Percentiles rank a stretch among this genome's conserved stretches.
These are phyloP conservation scores for Aspergillus ellipticus DNA, from an alignment of 495 filamentous ascomycete genomes.

Conservation along the genomic window DNA sequence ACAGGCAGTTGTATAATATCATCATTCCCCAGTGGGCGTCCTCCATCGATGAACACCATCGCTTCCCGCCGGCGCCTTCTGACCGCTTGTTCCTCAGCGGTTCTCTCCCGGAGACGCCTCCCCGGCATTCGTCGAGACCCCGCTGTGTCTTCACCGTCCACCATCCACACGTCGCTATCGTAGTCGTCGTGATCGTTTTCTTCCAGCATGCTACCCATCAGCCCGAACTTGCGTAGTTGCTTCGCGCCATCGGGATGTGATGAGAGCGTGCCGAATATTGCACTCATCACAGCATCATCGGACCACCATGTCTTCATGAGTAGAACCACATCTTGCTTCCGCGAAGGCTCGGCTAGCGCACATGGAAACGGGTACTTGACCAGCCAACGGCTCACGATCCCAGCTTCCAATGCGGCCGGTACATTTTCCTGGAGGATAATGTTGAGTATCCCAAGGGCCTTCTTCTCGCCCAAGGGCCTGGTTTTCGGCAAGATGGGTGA, in stretches of 20 bases:
- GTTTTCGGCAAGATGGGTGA: constrained; percentile 45
- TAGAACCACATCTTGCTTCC: constrained; percentile 38
- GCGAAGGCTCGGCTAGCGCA: constrained; percentile 30
- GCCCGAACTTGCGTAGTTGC: constrained; percentile 42
- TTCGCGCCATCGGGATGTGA: constrained; percentile 31
- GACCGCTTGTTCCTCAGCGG: constrained; percentile 46
- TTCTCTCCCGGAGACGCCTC: constrained; percentile 42
- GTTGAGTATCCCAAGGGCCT: constrained; percentile 37
- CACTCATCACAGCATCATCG: constrained; percentile 44
- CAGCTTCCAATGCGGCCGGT: constrained; percentile 38
- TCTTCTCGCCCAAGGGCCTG: constrained; percentile 41
- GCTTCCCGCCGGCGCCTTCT: constrained; percentile 51
- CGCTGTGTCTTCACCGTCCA: constrained; percentile 45
- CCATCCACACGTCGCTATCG: constrained; percentile 50
- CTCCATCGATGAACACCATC: constrained; percentile 52
- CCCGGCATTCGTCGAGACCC: constrained; percentile 27
- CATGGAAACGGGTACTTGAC: constrained; percentile 49
- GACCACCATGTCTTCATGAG: constrained; percentile 47
- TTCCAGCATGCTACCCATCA: constrained; percentile 43
- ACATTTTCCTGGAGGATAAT: constrained; percentile 37
- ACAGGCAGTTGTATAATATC: constrained; percentile 49
- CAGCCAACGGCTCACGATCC: constrained; percentile 47
- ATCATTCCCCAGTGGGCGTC: constrained; percentile 42
- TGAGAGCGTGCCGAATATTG: constrained; percentile 35
- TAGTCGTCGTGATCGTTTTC: constrained; percentile 46